Evolutionary conservation across 768 basidiomycete species (phyloP), one percentile per base, ranked within the genome.

Genomic region (Omphalotus guepiniiformis): DNA sequence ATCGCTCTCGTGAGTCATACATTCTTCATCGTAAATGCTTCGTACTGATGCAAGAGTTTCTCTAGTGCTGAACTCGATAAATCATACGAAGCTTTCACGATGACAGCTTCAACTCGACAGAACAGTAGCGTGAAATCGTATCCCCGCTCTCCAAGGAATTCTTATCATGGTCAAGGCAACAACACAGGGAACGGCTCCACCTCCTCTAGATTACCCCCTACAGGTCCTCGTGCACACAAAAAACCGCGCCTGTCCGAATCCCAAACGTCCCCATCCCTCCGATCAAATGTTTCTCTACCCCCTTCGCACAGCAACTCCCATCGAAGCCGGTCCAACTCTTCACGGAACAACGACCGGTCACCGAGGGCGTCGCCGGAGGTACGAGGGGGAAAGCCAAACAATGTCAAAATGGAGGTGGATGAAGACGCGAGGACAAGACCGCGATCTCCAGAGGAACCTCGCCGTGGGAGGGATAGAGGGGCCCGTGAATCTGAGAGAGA

Each of bases 1-100:
- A 13, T 74, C 78, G 1, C 69, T 92, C 38, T 85, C 86, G 90
- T 91, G 67, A 63, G 87, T 77, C 26, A 15, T 22, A 50, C 45
- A 53, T 45, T 22, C 47, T 42, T 46, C 37, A 38, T 48, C 46
- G 52, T 53, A 37, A 29, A 51, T 43, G 40, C 37, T 23, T 42
- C 12, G 25, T 35, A 1, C 37, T 35, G 26, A 43, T 23, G 27
- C 22, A 36, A 42, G 43, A 48, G 36, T 49, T 43, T 6, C 28
- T 47, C 23, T 40, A 92, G 89, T 34, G 73, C 77, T 34, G 90
- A 93, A 61, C 71, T 92, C 19, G 85, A 89, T 43, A 87, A 85
- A 63, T 78, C 85, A 4, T 80, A 88, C 57, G 82, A 84, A 49
- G 71, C 75, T n/a, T 72, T 86, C 52, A 65, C 73, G 50, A 62